Evolutionary conservation across 257 asterid species (phyloP).

Genomic region (Anisodus acutangulus): DNA sequence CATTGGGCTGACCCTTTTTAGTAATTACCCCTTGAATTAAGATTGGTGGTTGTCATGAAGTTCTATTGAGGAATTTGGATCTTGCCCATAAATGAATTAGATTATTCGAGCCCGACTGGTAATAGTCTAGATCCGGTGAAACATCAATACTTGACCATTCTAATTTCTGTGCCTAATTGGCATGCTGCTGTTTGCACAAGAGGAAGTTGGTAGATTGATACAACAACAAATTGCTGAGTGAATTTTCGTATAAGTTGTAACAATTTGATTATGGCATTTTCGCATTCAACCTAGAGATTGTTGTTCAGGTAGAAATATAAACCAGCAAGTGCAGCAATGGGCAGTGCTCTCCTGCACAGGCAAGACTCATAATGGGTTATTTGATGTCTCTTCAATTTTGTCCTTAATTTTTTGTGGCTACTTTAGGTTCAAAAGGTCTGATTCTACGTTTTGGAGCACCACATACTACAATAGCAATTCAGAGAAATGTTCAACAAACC

Average conservation of each 20-base stretch:
- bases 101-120: no score
- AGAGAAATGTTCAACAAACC: neutral
- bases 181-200: neutral
- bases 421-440: neutral
- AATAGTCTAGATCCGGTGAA: no score
- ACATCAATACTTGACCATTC: no score
- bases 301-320: no score
- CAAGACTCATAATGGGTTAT: neutral
- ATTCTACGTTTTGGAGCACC: neutral
- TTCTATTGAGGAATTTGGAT: neutral
- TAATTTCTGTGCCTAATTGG: neutral
- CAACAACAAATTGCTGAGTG: neutral
- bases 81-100: neutral
- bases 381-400: neutral
- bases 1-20: no score
- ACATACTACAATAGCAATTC: neutral
- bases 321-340: no score
- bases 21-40: neutral
- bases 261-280: no score
- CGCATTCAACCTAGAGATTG: no score
- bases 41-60: neutral
- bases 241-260: neutral
- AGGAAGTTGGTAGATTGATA: neutral
- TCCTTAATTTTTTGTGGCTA: neutral
- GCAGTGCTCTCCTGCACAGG: neutral